Evolutionary conservation across 306 rosid genomes (phyloP).

Genomic region (Prunus armeniaca): DNA sequence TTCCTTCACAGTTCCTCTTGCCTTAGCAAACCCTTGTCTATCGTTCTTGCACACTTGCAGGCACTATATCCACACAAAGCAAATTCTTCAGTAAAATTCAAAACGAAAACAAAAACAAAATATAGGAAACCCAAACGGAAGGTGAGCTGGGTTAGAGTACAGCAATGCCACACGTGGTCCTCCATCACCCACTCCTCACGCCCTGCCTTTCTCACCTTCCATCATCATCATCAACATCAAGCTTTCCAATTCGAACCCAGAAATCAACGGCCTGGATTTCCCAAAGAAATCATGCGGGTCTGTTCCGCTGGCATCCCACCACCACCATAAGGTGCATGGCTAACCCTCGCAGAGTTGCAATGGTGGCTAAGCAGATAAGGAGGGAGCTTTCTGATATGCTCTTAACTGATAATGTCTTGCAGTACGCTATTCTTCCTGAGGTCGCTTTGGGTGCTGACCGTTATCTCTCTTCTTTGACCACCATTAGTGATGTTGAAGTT

Average conservation of each 20-base stretch:
- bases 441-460: slow-evolving; percentile 87
- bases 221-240: slow-evolving; percentile 16
- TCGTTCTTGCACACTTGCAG: too few species aligned
- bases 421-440: slow-evolving; percentile 76
- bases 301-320: slow-evolving; percentile 11
- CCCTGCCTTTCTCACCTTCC: slow-evolving; percentile 12
- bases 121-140: neutral
- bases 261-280: slow-evolving; percentile 25
- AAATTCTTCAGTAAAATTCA: neutral
- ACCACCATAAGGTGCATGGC: slow-evolving; percentile 70
- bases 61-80: too few species aligned
- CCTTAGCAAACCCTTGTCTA: too few species aligned
- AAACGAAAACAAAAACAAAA: neutral
- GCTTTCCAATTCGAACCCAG: slow-evolving; percentile 22
- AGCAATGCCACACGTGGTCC: slow-evolving; percentile 48
- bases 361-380: slow-evolving; percentile 89
- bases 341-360: slow-evolving; percentile 78
- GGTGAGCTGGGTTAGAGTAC: neutral
- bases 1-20: too few species aligned
- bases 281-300: slow-evolving; percentile 19
- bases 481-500: slow-evolving; percentile 82
- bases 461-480: slow-evolving; percentile 84
- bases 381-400: slow-evolving; percentile 96
- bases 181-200: slow-evolving; percentile 29
- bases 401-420: slow-evolving; percentile 70